Percentiles rank a stretch among this genome's conserved stretches.
Conservation (phyloP, 78 protist species). For the Dictyostelium intermedium region DNA sequence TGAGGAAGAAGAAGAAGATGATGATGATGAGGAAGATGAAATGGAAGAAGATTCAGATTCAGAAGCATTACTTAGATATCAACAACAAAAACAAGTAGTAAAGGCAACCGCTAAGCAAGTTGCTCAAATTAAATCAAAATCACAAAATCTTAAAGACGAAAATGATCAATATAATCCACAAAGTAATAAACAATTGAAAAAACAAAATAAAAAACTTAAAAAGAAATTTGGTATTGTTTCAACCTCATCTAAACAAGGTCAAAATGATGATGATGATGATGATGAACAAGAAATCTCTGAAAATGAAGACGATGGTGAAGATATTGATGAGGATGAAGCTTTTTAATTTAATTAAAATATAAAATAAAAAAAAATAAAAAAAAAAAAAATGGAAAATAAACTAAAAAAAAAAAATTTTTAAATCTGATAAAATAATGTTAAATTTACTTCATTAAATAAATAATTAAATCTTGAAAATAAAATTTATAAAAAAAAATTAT, state of each 20-base stretch:
- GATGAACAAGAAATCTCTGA: slow-evolving; percentile 19
- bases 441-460: too few species aligned
- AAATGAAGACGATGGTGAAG: slow-evolving; percentile 32
- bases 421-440: too few species aligned
- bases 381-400: background rate
- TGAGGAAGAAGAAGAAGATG: slow-evolving; percentile 44
- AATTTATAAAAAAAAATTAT: too few species aligned
- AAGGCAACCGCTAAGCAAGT: background rate
- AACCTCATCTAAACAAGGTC: background rate
- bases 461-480: too few species aligned
- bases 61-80: background rate
- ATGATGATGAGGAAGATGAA: slow-evolving; percentile 62
- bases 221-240: slow-evolving; percentile 63
- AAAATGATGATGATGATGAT: background rate
- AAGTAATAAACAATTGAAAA: slow-evolving; percentile 35
- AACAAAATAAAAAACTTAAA: slow-evolving; percentile 68
- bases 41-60: slow-evolving; percentile 26
- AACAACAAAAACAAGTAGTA: slow-evolving; percentile 2
- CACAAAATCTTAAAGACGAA: slow-evolving; percentile 68
- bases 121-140: background rate
- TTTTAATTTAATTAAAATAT: background rate
- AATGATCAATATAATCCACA: slow-evolving; percentile 78
- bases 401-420: background rate
- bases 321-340: background rate
- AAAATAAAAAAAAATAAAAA: background rate